A percentile compares a stretch with the other conserved stretches of the same genome.
These are phyloP conservation scores for Ensete ventricosum DNA, from an alignment of 176 grass and related monocot species.

Conservation along the genomic window DNA sequence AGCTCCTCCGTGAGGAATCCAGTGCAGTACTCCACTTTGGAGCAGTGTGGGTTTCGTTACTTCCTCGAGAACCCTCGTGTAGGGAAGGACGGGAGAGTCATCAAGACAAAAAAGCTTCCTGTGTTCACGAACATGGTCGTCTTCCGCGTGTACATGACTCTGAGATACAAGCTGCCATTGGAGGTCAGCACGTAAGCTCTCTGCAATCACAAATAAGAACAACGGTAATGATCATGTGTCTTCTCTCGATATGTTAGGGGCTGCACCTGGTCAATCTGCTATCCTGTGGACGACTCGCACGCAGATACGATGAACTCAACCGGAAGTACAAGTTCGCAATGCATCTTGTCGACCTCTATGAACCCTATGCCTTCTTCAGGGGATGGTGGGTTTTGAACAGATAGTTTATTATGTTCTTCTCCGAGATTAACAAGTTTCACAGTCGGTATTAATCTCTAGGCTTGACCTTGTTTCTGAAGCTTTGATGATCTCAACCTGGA, in stretches of 20 bases:
- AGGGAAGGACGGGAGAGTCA: slow-evolving; percentile 44
- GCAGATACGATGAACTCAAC: slow-evolving; percentile 15
- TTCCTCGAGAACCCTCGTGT: slow-evolving; percentile 65
- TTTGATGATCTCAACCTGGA: slow-evolving; percentile 38
- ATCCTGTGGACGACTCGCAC: neutral
- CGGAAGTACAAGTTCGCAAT: slow-evolving; percentile 44
- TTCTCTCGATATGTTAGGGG: slow-evolving; percentile 1
- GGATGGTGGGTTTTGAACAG: slow-evolving; percentile 22
- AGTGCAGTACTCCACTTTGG: neutral
- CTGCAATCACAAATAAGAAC: neutral
- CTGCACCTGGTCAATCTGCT: slow-evolving; percentile 31
- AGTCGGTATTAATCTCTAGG: no score
- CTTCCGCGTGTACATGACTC: slow-evolving; percentile 55
- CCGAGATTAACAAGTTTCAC: no score
- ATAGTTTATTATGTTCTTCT: neutral
- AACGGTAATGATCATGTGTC: no score
- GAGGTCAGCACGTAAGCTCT: neutral
- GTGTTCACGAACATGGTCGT: slow-evolving; percentile 40
- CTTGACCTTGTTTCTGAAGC: slow-evolving; percentile 10
- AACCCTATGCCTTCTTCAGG: slow-evolving; percentile 53
- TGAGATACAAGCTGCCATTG: slow-evolving; percentile 51
- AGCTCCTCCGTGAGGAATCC: neutral
- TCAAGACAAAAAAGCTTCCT: slow-evolving; percentile 35
- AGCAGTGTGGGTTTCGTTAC: neutral
- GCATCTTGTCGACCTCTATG: slow-evolving; percentile 58